Evolutionary conservation across 768 basidiomycete genomes (phyloP).

Genomic region (Pleurotus citrinopileatus): DNA sequence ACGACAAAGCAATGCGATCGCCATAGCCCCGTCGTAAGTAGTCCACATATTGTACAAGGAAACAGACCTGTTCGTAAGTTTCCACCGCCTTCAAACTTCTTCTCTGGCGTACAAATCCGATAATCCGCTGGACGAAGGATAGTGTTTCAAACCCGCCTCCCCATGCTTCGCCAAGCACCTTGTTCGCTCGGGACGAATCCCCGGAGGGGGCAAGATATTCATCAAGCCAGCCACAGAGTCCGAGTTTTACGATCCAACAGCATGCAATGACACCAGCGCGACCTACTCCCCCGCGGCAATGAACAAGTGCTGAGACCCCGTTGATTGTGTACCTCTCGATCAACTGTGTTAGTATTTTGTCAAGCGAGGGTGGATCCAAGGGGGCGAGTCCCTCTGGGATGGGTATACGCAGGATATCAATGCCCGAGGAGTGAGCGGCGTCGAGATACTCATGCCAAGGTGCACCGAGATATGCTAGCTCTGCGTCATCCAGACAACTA

Average conservation of each 20-base stretch:
- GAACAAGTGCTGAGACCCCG: slow-evolving; percentile 73
- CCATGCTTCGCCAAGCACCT: neutral
- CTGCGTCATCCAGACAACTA: slow-evolving; percentile 83
- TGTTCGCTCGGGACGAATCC: neutral
- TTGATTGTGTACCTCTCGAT: slow-evolving; percentile 70
- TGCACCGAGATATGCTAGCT: slow-evolving; percentile 82
- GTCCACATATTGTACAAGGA: slow-evolving; percentile 75
- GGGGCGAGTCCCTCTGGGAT: slow-evolving; percentile 91
- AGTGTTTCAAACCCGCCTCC: slow-evolving; percentile 39
- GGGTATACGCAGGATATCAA: slow-evolving; percentile 84
- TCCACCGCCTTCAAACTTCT: slow-evolving; percentile 91
- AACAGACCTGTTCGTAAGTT: slow-evolving; percentile 89
- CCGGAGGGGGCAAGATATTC: neutral
- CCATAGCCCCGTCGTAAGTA: slow-evolving; percentile 35
- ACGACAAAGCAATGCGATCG: neutral
- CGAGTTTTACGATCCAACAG: slow-evolving; percentile 91
- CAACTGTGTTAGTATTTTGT: slow-evolving; percentile 61
- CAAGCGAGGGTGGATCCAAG: slow-evolving; percentile 49
- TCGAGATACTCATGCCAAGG: slow-evolving; percentile 77
- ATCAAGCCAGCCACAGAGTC: slow-evolving; percentile 74
- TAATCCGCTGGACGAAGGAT: slow-evolving; percentile 67
- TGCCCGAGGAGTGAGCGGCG: slow-evolving; percentile 56
- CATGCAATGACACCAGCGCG: slow-evolving; percentile 90
- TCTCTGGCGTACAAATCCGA: slow-evolving; percentile 68
- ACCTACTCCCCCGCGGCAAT: slow-evolving; percentile 94